Conservation (phyloP, 192 early-diverging fungal genomes). For the Backusella sp. region DNA sequence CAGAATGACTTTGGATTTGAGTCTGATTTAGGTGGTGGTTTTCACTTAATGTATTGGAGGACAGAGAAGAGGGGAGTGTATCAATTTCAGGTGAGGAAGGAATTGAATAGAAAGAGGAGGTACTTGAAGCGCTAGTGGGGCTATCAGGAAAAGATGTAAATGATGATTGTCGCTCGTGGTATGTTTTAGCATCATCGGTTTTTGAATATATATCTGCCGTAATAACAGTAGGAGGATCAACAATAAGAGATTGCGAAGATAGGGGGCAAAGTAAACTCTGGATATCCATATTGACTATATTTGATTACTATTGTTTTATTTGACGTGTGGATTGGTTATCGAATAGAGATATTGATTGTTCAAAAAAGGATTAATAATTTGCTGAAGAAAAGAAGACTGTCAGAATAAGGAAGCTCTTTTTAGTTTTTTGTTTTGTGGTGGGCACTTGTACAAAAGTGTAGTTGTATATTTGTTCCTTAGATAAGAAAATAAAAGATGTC, state of each 20-base stretch:
- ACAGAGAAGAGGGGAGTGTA: neutral
- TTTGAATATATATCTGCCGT: neutral
- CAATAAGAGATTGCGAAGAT: neutral
- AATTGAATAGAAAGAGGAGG: constrained; percentile 5
- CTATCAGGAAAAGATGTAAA: constrained; percentile 7
- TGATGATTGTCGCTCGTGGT: neutral
- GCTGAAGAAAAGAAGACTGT: neutral
- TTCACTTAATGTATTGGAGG: neutral
- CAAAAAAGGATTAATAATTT: neutral
- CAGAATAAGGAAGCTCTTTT: neutral
- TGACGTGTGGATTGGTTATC: neutral
- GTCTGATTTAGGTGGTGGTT: neutral
- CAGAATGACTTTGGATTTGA: neutral
- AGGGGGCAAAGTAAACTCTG: constrained; percentile 11
- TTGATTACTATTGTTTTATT: neutral
- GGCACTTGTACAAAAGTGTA: constrained; percentile 4
- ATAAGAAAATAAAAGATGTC: neutral
- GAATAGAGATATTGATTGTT: neutral
- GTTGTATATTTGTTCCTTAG: neutral
- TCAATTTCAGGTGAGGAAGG: neutral
- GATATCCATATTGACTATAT: constrained; percentile 10
- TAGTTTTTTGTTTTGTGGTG: neutral
- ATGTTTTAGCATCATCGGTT: neutral
- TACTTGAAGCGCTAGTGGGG: neutral
- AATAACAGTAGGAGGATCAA: constrained; percentile 1